Conservation (phyloP, 768 basidiomycete species). For the Tephrocybe sp. region DNA sequence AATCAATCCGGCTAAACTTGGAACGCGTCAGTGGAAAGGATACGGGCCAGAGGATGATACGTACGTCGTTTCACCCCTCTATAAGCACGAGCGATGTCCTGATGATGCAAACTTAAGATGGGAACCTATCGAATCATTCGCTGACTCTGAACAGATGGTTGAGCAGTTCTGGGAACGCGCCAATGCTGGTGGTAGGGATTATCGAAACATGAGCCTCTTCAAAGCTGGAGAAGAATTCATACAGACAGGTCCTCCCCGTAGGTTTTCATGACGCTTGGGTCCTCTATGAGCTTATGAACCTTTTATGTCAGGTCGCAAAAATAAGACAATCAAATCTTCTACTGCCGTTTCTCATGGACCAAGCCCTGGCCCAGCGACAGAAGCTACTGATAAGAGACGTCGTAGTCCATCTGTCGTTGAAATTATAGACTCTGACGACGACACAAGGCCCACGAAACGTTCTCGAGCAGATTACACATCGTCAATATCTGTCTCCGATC, state of each 20-base stretch:
- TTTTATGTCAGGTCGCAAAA: slow-evolving; percentile 18
- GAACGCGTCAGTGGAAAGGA: slow-evolving; percentile 54
- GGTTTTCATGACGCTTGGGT: slow-evolving; percentile 4
- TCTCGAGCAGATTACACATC: slow-evolving; percentile 6
- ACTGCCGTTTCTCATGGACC: slow-evolving; percentile 7
- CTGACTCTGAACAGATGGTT: slow-evolving; percentile 53
- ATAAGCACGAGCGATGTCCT: background rate
- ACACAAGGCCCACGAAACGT: slow-evolving; percentile 17
- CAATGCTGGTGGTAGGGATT: slow-evolving; percentile 47
- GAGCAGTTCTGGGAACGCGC: slow-evolving; percentile 49
- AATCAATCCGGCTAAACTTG: background rate
- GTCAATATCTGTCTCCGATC: background rate
- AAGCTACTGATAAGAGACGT: slow-evolving; percentile 6
- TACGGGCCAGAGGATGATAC: slow-evolving; percentile 53
- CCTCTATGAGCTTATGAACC: background rate
- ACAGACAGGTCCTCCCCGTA: slow-evolving; percentile 60
- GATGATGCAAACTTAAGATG: slow-evolving; percentile 40
- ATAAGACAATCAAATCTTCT: slow-evolving; percentile 8
- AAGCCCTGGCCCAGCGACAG: slow-evolving; percentile 16
- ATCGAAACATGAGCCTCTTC: slow-evolving; percentile 46
- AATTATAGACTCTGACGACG: slow-evolving; percentile 9
- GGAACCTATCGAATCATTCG: slow-evolving; percentile 65
- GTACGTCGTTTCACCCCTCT: slow-evolving; percentile 32
- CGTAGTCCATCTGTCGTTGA: slow-evolving; percentile 8
- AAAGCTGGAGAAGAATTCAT: slow-evolving; percentile 50